Evolutionary conservation across 768 basidiomycete genomes (phyloP), one percentile per base, ranked within the genome.

Genomic region (Lentinus tigrinus): DNA sequence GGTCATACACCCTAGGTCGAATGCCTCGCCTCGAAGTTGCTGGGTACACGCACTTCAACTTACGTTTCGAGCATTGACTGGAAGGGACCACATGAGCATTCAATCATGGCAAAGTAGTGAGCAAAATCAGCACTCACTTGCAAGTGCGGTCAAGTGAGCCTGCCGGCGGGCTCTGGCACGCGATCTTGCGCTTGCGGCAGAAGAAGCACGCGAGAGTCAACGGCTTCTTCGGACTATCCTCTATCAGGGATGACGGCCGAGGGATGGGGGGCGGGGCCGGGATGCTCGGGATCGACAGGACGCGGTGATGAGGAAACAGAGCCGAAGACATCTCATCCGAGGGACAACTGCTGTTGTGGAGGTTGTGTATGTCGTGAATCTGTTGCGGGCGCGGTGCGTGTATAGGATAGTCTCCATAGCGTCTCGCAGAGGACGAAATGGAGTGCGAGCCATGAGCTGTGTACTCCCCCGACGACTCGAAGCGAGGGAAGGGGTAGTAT

Each of bases 61-160:
- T 81, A 24, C 89, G 83, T 40, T 87, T 79, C 50, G 82, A 82
- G 66, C 89, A 91, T 75, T 91, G 89, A 70, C 89, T 91, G 62
- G 66, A 63, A 69, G 44, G 40, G 31, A 65, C 21, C 24, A 26
- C 24, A 43, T 59, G 11, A 59, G 52, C 47, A 37, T 36, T 48
- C 52, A 24, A 67, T 54, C 60, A 23, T 23, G 31, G 24, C 39
- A 21, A 43, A 34, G n/a, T n/a, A 27, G 38, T 24, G 37, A 19
- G 23, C 24, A 8, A 13, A 46, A 23, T 26, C 9, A 23, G 3
- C 11, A 69, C 73, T 65, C 58, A 74, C 73, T 67, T 70, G 73
- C 73, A 74, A 4, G 72, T 73, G 28, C 68, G 66, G 59, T 74
- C 72, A 54, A 56, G 64, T 23, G 61, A 62, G 16, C 61, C 68